phyloP scores from a whole-genome alignment of 2,329 filamentous ascomycete species.

The Phyllosticta citribraziliensis region DNA sequence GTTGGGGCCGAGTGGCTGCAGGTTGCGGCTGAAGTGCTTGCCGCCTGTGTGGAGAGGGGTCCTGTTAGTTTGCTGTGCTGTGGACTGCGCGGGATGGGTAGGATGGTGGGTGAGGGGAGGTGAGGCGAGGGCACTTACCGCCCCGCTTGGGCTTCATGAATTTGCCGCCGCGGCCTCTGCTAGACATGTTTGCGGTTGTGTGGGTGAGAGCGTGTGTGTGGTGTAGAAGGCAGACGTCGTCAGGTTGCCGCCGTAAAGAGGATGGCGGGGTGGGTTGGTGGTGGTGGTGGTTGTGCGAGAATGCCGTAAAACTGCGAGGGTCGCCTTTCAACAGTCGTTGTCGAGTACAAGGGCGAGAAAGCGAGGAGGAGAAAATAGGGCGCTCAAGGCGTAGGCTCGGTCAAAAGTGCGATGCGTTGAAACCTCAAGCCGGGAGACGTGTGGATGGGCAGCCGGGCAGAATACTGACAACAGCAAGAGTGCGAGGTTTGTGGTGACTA shows the following conservation, averaged over 20 bases:
- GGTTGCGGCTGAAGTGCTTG: conserved; percentile 88
- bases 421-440: too few relatives aligned
- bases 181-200: conserved; percentile 33
- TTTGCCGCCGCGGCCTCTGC: conserved; percentile 77
- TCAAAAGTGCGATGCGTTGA: not conserved
- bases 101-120: too few relatives aligned
- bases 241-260: not conserved
- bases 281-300: not conserved
- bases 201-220: not conserved
- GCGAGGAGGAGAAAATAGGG: too few relatives aligned
- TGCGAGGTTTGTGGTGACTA: not conserved
- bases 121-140: conserved; percentile 45
- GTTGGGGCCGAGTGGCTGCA: conserved; percentile 79
- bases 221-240: not conserved
- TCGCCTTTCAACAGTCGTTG: not conserved
- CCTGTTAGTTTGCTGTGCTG: not conserved
- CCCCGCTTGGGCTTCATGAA: conserved; percentile 89
- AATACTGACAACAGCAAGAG: not conserved
- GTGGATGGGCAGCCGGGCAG: not conserved
- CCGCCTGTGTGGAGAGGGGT: conserved; percentile 50
- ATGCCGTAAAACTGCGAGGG: not conserved
- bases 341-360: not conserved
- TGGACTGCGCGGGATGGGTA: not conserved
- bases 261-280: not conserved
- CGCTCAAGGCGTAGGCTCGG: too few relatives aligned